Base-by-base conservation (phyloP, 2,329 filamentous ascomycete species). In the Fusarium tuaranense region DNA sequence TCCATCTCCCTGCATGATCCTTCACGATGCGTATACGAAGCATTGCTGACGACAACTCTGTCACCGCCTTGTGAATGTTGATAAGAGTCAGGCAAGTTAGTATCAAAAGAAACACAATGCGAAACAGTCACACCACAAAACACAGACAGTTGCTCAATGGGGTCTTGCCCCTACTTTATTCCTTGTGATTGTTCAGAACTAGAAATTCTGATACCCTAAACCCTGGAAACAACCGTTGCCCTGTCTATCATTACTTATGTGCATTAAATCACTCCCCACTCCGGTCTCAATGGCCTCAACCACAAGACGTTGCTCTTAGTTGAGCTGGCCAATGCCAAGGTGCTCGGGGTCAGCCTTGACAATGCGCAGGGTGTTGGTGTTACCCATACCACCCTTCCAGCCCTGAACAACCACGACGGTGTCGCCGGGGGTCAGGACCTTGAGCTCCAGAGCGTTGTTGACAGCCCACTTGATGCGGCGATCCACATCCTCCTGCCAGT, bases 401-500 rank as follows among this genome's bases (percentile, higher is more conserved):
- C 94, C 94, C 86, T 97, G 94, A 44, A 97, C 94, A 78, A 95
- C 94, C 72, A 97, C 90, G 66, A 97, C 91, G 36, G 91, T 90
- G 81, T 95, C 94, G 76, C 92, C 93, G 81, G 91, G 87, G 81
- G 87, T 88, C 73, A 97, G 87, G 59, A 95, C 90, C 78, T 92
- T 91, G 73, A 99, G 93, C 85, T 93, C 91, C 81, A 98, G 91
- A 79, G 95, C 97, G 83, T 95, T 91, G 83, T 90, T 88, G 83
- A 99, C 94, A 83, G 94, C 97, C 95, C 96, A 99, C 90, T 96
- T 98, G 85, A 99, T 94, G 82, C 97, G 95, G 83, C 92, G 92
- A 87, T 99, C 97, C 79, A 99, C 97, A 86, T 99, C 96, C 88
- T 98, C 95, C 88, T 99, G 97, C 97, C 97, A 99, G 87, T 97